These are phyloP conservation scores for Pholiota molesta DNA, from an alignment of 768 basidiomycete genomes.

Conservation along the genomic window DNA sequence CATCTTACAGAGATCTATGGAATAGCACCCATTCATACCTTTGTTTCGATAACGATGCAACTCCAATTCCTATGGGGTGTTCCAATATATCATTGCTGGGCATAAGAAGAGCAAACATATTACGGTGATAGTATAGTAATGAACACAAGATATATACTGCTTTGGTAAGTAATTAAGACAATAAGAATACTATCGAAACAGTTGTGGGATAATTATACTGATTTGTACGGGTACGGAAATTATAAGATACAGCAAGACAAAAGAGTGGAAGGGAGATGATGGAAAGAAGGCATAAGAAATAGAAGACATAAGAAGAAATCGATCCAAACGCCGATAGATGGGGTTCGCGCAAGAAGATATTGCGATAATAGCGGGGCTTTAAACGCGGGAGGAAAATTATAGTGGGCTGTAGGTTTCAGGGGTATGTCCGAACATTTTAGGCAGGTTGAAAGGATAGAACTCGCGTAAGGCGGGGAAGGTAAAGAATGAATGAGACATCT, in stretches of 20 bases:
- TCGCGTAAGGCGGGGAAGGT: constrained; percentile 27
- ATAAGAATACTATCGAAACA: constrained; percentile 19
- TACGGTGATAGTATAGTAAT: constrained; percentile 19
- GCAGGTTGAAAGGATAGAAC: constrained; percentile 31
- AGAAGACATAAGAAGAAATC: constrained; percentile 10
- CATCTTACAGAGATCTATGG: too few species aligned
- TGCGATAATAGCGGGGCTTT: constrained; percentile 27
- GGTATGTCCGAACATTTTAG: constrained; percentile 26
- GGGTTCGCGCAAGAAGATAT: constrained; percentile 18
- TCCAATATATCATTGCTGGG: not conserved
- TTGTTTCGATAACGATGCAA: too few species aligned
- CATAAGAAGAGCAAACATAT: constrained; percentile 12
- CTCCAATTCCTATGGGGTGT: not conserved
- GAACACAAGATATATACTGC: constrained; percentile 17
- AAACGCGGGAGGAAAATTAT: constrained; percentile 27
- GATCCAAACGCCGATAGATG: constrained; percentile 25
- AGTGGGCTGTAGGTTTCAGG: constrained; percentile 11
- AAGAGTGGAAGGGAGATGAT: constrained; percentile 20
- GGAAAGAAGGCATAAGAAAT: constrained; percentile 21
- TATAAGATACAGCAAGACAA: constrained; percentile 16
- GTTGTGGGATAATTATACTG: constrained; percentile 20
- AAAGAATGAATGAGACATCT: constrained; percentile 30
- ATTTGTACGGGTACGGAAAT: constrained; percentile 20
- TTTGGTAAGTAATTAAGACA: constrained; percentile 17
- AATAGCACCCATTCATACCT: too few species aligned